Evolutionary conservation across 306 rosid species (phyloP).

Genomic region (Vigna unguiculata): DNA sequence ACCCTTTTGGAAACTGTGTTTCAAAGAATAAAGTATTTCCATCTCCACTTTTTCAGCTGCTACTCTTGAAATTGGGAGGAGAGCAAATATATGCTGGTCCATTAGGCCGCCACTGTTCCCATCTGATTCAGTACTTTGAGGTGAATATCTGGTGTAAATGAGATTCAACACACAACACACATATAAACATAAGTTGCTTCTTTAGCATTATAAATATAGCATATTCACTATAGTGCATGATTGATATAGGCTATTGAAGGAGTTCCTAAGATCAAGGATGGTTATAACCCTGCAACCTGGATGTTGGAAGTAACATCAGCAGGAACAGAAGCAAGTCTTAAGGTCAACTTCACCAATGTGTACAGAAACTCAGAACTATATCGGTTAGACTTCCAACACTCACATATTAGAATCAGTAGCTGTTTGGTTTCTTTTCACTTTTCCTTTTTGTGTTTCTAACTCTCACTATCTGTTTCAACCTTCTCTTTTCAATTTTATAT

Average conservation of each 20-base stretch:
- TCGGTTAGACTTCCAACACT: constrained; percentile 39
- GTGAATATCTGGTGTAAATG: constrained; percentile 47
- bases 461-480: background rate
- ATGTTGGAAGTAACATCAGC: constrained; percentile 88
- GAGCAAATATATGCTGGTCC: constrained; percentile 81
- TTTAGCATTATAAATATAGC: background rate
- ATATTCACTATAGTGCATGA: constrained; percentile 14
- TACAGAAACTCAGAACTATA: constrained; percentile 54
- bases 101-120: constrained; percentile 68
- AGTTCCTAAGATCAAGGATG: constrained; percentile 75
- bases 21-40: constrained; percentile 8
- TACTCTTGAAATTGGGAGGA: constrained; percentile 85
- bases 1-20: background rate
- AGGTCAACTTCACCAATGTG: constrained; percentile 60
- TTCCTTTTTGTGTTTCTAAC: background rate
- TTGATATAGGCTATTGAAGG: constrained; percentile 67
- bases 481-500: background rate
- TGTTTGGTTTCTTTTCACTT: constrained; percentile 7
- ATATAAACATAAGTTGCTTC: background rate
- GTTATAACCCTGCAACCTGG: constrained; percentile 94
- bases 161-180: background rate
- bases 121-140: constrained; percentile 79
- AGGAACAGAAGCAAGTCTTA: constrained; percentile 68
- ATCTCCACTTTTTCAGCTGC: constrained; percentile 57
- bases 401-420: background rate